Percentiles rank a stretch among this genome's conserved stretches.
phyloP scores from a whole-genome alignment of 1,284 basidiomycete species.

The Tilletia walkeri region DNA sequence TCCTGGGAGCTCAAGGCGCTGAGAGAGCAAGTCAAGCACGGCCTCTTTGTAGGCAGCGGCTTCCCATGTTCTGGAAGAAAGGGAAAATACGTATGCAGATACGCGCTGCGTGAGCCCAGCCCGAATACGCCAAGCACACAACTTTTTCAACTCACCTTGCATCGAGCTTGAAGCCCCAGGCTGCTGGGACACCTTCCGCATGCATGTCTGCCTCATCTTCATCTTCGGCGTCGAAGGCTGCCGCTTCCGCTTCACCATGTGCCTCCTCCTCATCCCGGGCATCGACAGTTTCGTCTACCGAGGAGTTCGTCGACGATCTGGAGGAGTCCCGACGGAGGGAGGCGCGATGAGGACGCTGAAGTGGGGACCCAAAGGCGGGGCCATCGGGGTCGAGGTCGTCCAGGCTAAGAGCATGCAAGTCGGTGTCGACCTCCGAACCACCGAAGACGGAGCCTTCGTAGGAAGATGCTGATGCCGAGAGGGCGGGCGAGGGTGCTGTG shows the following conservation, averaged over 20 bases:
- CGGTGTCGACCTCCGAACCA: not conserved
- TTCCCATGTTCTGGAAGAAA: constrained; percentile 24
- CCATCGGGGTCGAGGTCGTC: constrained; percentile 12
- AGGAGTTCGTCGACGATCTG: not conserved
- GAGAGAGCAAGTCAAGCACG: constrained; percentile 42
- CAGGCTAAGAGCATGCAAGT: constrained; percentile 1
- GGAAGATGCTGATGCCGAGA: constrained; percentile 6
- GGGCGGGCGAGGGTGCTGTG: constrained; percentile 7
- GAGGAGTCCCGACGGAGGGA: constrained; percentile 3
- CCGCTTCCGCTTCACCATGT: not conserved
- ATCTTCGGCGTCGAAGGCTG: constrained; percentile 24
- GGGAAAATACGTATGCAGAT: not conserved
- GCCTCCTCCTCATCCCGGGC: constrained; percentile 2
- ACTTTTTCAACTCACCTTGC: constrained; percentile 26
- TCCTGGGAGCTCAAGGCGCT: constrained; percentile 38
- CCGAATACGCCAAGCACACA: not conserved
- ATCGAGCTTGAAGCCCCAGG: constrained; percentile 46
- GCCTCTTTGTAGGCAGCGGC: constrained; percentile 33
- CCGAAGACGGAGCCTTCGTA: constrained; percentile 8
- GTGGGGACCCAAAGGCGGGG: not conserved
- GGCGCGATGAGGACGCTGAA: not conserved
- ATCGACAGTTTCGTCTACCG: not conserved
- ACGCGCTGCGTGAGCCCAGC: no score
- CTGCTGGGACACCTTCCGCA: constrained; percentile 51
- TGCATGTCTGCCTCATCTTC: constrained; percentile 55